Percentiles rank a stretch among this genome's conserved stretches.
phyloP scores from a whole-genome alignment of 495 filamentous ascomycete species.

The Cercophora samala region DNA sequence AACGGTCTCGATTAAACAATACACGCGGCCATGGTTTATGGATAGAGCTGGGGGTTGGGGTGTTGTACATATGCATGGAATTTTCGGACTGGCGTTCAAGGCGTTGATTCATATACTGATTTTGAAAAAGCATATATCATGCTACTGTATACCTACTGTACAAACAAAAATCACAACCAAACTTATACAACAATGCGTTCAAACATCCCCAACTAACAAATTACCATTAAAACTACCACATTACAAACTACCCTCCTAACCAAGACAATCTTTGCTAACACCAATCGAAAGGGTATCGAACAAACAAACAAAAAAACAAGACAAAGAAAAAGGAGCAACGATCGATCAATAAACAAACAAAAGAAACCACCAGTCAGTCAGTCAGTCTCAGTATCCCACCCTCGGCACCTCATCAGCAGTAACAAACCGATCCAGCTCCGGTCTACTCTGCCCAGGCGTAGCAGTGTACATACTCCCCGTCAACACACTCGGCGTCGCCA shows the following conservation, averaged over 20 bases:
- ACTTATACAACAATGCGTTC: background rate
- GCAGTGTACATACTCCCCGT: background rate
- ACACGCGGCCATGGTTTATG: no score
- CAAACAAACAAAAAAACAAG: slow-evolving; percentile 3
- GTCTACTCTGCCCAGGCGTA: slow-evolving; percentile 24
- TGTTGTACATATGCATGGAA: background rate
- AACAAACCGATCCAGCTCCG: slow-evolving; percentile 42
- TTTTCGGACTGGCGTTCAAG: slow-evolving; percentile 3
- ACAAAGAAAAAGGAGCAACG: background rate
- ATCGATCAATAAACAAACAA: background rate
- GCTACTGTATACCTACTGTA: slow-evolving; percentile 6
- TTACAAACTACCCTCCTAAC: background rate
- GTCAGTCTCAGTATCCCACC: slow-evolving; percentile 4
- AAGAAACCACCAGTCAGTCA: background rate
- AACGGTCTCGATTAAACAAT: slow-evolving; percentile 62
- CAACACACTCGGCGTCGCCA: slow-evolving; percentile 15
- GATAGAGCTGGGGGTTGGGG: background rate
- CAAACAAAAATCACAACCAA: background rate
- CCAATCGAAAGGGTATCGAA: background rate
- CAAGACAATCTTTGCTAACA: slow-evolving; percentile 7
- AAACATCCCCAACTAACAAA: background rate
- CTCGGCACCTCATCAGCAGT: slow-evolving; percentile 37
- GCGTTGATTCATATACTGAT: background rate
- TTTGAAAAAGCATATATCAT: background rate
- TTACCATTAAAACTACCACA: background rate